Evolutionary conservation across 1,139 yeast species (phyloP), one percentile per base, ranked within the genome.

Genomic region (Candida pseudoviswanathii): DNA sequence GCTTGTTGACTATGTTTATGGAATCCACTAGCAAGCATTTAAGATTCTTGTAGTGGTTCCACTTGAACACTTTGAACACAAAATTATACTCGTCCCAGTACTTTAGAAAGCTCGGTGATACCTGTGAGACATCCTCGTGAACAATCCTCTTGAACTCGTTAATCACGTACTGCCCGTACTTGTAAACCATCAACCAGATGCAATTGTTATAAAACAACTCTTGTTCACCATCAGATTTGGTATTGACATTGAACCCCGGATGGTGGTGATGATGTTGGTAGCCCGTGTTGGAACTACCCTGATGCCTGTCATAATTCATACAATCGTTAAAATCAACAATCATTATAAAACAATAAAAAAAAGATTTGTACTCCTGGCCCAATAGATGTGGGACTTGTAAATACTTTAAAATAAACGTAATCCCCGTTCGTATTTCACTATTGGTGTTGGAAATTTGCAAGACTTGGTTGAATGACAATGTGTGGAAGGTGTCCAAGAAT

Each of bases 231-330:
- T 49, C 45, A 27, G 46, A 45, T 22, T 44, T 47, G 8, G 41
- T 51, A 47, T 68, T 68, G 9, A 67, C 52, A 50, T 68, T 70
- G 45, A 64, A 64, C 0, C 70, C 69, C 0, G 73, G 68, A 41
- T 64, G 70, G 4, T 37, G 41, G 16, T 37, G 30, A 4, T 25
- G 30, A 2, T n/a, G 37, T 2, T 33, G 37, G 22, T 33, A 8
- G 21, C 21, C 22, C 8, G 24, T 33, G 41, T 4, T 37, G 16
- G 30, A 25, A 6, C 32, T 24, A 25, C 7, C 16, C 16, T 31
- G 22, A 25, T 22, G n/a, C 3, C 41, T 44, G 25, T 25, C 41
- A 31, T 39, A 29, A 1, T 39, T 40, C 44, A 53, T 47, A 21
- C 64, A 57, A n/a, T 56, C 64, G 27, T 54, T 53, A 42, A 58